A percentile compares a stretch with the other conserved stretches of the same genome.
Conservation (phyloP, 768 basidiomycete genomes). For the Rhodotorula toruloides region DNA sequence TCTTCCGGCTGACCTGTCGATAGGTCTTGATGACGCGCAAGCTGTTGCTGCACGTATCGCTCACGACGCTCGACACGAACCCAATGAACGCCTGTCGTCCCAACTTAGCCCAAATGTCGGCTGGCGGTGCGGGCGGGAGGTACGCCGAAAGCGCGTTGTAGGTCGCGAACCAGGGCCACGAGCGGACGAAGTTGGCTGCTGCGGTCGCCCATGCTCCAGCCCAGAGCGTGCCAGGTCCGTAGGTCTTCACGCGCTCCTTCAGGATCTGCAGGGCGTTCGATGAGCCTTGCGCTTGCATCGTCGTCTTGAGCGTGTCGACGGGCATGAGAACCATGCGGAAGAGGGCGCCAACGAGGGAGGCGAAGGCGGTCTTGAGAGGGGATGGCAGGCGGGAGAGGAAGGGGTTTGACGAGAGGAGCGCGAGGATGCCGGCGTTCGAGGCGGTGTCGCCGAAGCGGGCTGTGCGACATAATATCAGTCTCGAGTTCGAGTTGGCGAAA, state of each 20-base stretch:
- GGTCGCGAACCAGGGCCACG: conserved; percentile 31
- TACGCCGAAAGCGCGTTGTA: conserved; percentile 34
- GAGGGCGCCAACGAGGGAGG: conserved; percentile 67
- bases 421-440: conserved; percentile 85
- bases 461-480: conserved; percentile 28
- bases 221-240: conserved; percentile 38
- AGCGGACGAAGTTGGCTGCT: conserved; percentile 74
- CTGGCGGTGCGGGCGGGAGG: conserved; percentile 51
- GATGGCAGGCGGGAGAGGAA: conserved; percentile 62
- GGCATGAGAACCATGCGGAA: conserved; percentile 92
- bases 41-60: conserved; percentile 81
- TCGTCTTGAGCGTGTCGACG: conserved; percentile 55
- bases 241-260: conserved; percentile 55
- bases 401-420: conserved; percentile 69
- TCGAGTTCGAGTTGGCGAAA: neutral
- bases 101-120: conserved; percentile 56
- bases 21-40: conserved; percentile 93
- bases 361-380: conserved; percentile 70
- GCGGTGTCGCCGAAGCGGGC: conserved; percentile 87
- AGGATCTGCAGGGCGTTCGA: conserved; percentile 54
- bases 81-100: conserved; percentile 81
- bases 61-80: conserved; percentile 75
- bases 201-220: conserved; percentile 50
- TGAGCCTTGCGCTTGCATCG: conserved; percentile 78
- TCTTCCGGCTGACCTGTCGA: conserved; percentile 77